Evolutionary conservation across 2,329 filamentous ascomycete genomes (phyloP).

Genomic region (Pyrenophora teres): DNA sequence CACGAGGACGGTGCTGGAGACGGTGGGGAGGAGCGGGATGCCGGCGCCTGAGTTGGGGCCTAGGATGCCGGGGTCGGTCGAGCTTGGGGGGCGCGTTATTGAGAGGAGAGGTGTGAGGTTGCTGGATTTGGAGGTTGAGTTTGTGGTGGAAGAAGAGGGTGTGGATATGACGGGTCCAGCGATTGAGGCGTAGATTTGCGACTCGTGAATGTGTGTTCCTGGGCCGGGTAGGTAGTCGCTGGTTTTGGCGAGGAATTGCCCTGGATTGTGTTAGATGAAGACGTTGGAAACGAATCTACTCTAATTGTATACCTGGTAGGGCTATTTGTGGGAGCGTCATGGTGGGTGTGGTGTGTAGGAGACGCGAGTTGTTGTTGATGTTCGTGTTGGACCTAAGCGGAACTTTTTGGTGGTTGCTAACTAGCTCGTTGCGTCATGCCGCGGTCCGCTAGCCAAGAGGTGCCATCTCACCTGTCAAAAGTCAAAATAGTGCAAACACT

Average conservation of each 20-base stretch:
- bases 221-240: slow-evolving; percentile 73
- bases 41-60: slow-evolving; percentile 46
- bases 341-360: slow-evolving; percentile 1
- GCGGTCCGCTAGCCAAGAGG: background rate
- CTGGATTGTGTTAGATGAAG: slow-evolving; percentile 40
- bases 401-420: slow-evolving; percentile 29
- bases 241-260: slow-evolving; percentile 74
- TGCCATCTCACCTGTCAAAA: no score
- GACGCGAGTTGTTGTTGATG: no score
- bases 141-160: slow-evolving; percentile 49
- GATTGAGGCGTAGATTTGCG: slow-evolving; percentile 79
- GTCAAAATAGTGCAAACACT: no score
- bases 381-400: background rate
- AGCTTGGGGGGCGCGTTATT: slow-evolving; percentile 33
- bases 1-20: slow-evolving; percentile 79
- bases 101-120: slow-evolving; percentile 52
- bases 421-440: background rate
- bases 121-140: slow-evolving; percentile 56
- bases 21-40: slow-evolving; percentile 78
- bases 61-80: slow-evolving; percentile 24
- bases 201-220: slow-evolving; percentile 80
- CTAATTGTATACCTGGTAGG: slow-evolving; percentile 58
- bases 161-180: slow-evolving; percentile 67
- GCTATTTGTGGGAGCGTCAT: slow-evolving; percentile 58
- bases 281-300: no score